Percentiles rank a stretch among this genome's conserved stretches.
These are phyloP conservation scores for Fusarium bulbicola DNA, from an alignment of 2,329 filamentous ascomycete genomes.

Conservation along the genomic window DNA sequence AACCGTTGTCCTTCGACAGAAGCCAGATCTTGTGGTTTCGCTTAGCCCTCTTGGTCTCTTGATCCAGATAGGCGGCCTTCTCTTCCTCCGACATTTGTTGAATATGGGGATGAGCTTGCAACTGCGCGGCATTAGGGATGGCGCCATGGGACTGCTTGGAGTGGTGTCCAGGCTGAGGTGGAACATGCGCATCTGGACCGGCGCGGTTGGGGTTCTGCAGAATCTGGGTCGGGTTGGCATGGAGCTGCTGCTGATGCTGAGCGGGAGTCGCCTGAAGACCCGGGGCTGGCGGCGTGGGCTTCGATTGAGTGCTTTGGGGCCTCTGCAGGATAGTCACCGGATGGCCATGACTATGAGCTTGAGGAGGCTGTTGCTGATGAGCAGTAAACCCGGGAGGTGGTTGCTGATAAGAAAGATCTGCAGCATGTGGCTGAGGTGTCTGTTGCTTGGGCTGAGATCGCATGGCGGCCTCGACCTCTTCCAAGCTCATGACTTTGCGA, in stretches of 20 bases:
- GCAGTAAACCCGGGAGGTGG: slow-evolving; percentile 36
- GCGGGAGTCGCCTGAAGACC: slow-evolving; percentile 40
- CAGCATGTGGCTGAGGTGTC: slow-evolving; percentile 44
- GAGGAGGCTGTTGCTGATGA: slow-evolving; percentile 46
- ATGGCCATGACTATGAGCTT: slow-evolving; percentile 53
- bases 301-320: slow-evolving; percentile 55
- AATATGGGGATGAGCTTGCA: slow-evolving; percentile 55
- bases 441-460: slow-evolving; percentile 71
- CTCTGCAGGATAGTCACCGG: slow-evolving; percentile 66
- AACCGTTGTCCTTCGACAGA: slow-evolving; percentile 89
- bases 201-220: slow-evolving; percentile 80
- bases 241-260: slow-evolving; percentile 49
- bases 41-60: slow-evolving; percentile 95
- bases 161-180: slow-evolving; percentile 48
- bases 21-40: slow-evolving; percentile 98
- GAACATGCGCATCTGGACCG: slow-evolving; percentile 56
- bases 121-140: slow-evolving; percentile 46
- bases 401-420: slow-evolving; percentile 44
- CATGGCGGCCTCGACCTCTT: slow-evolving; percentile 97
- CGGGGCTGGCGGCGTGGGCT: slow-evolving; percentile 51
- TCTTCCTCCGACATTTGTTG: slow-evolving; percentile 84
- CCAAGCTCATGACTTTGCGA: slow-evolving; percentile 91
- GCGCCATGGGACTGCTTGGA: slow-evolving; percentile 63
- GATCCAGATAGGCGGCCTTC: slow-evolving; percentile 82
- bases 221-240: slow-evolving; percentile 75